Percentiles rank a stretch among this genome's conserved stretches.
phyloP scores from a whole-genome alignment of 805 yeast species.

The Candida bentonensis region DNA sequence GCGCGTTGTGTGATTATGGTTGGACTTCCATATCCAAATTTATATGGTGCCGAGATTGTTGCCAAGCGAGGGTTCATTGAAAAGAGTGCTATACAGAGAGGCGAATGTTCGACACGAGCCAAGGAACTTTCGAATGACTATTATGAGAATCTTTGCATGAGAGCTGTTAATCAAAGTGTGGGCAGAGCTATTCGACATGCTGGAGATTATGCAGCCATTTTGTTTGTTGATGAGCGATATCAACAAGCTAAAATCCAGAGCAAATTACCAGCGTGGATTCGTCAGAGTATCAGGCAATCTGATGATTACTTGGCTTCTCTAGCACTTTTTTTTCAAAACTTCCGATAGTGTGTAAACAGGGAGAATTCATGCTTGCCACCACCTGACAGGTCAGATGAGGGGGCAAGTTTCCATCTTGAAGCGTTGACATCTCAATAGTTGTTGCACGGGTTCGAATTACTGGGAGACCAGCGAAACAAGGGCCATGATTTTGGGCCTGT shows the following conservation, averaged over 20 bases:
- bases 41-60: constrained; percentile 64
- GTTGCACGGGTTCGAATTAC: too few relatives aligned
- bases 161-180: constrained; percentile 81
- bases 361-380: too few relatives aligned
- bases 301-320: not conserved
- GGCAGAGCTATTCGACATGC: constrained; percentile 84
- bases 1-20: constrained; percentile 79
- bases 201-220: constrained; percentile 65
- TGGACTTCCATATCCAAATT: constrained; percentile 84
- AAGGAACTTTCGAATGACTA: constrained; percentile 36
- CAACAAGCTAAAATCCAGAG: constrained; percentile 28
- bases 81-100: constrained; percentile 29
- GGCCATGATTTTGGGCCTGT: too few relatives aligned
- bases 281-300: constrained; percentile 13
- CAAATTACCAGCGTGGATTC: constrained; percentile 67
- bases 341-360: too few relatives aligned
- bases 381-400: too few relatives aligned
- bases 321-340: not conserved
- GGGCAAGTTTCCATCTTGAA: too few relatives aligned
- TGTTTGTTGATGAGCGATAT: constrained; percentile 57
- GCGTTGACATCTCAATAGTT: too few relatives aligned
- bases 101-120: constrained; percentile 28
- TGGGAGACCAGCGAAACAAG: too few relatives aligned
- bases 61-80: constrained; percentile 59
- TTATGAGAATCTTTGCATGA: constrained; percentile 78